phyloP scores from a whole-genome alignment of 441 rosid genomes.

The Euphorbia celastroides region DNA sequence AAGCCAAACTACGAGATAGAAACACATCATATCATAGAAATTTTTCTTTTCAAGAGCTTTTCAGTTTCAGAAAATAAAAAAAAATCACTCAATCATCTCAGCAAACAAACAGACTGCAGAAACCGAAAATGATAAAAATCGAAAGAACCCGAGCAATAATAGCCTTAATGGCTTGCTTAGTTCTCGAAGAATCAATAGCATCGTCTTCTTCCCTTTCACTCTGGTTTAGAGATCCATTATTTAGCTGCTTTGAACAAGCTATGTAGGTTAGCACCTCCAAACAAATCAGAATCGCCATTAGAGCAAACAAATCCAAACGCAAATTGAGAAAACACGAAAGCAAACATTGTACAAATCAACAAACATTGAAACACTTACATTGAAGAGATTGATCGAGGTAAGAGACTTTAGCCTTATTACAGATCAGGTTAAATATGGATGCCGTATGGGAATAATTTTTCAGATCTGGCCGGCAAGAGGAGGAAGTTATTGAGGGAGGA shows the following conservation, averaged over 20 bases:
- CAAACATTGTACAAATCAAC: not conserved
- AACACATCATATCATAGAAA: not conserved
- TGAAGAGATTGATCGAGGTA: too few species aligned
- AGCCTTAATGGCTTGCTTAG: constrained; percentile 58
- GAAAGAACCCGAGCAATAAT: not conserved
- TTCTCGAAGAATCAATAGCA: constrained; percentile 55
- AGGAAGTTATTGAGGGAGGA: too few species aligned
- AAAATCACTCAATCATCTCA: constrained; percentile 17
- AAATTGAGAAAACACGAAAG: not conserved
- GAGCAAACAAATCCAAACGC: not conserved
- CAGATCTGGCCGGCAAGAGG: too few species aligned
- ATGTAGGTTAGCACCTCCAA: constrained; percentile 73
- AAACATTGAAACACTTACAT: too few species aligned
- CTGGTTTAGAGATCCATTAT: constrained; percentile 49
- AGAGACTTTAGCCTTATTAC: too few species aligned
- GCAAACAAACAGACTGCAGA: constrained; percentile 18
- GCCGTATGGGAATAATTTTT: too few species aligned
- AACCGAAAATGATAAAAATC: too few species aligned
- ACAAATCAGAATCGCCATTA: constrained; percentile 27
- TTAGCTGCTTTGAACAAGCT: constrained; percentile 65
- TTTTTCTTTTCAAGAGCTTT: not conserved
- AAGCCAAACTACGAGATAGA: constrained; percentile 3
- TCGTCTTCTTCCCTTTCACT: constrained; percentile 29
- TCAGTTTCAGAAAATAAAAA: constrained; percentile 8
- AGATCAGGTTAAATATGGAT: too few species aligned